Evolutionary conservation across 768 basidiomycete species (phyloP), one percentile per base, ranked within the genome.

Genomic region (Tricholoma sp.): DNA sequence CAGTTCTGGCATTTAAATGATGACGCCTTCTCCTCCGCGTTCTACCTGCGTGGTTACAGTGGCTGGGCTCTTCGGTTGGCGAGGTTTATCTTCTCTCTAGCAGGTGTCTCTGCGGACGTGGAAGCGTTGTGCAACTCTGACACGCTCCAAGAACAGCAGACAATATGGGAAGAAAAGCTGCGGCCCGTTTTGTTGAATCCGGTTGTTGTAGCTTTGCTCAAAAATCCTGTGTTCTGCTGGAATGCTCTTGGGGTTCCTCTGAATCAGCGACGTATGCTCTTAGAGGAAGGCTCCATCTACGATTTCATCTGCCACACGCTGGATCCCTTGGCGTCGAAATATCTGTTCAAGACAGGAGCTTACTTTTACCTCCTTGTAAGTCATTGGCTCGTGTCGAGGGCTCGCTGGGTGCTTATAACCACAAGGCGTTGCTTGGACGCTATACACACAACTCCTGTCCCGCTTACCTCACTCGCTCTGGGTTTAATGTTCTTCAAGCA

Each of bases 161-260:
- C 65, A 49, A 84, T 91, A 53, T 91, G 88, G 87, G 69, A 65
- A 37, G 71, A 74, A 56, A 81, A 79, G 54, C 63, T 90, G 12
- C 73, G 81, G 53, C 87, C 84, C 0, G 80, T 88, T 44, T 68
- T 90, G 10, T 65, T 89, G 37, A 81, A 83, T 65, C 74, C 76
- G 18, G 56, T 83, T 20, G 81, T 89, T 50, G 76, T 83, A 48
- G 76, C 77, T 8, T 69, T 87, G 54, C 73, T 86, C 58, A 74
- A 77, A 64, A 79, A 73, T 45, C 79, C 78, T 18, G 63, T 74
- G 24, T 86, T 83, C 67, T 86, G 83, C 59, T 91, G 89, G 89
- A 88, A 88, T 62, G 88, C 88, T 0, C 71, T 91, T 20, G 89
- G 89, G 13, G 89, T 91, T 4, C 88, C 89, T 3, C 70, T 77